These are phyloP conservation scores for Solanum dulcamara DNA, from an alignment of 257 asterid species.

Conservation along the genomic window DNA sequence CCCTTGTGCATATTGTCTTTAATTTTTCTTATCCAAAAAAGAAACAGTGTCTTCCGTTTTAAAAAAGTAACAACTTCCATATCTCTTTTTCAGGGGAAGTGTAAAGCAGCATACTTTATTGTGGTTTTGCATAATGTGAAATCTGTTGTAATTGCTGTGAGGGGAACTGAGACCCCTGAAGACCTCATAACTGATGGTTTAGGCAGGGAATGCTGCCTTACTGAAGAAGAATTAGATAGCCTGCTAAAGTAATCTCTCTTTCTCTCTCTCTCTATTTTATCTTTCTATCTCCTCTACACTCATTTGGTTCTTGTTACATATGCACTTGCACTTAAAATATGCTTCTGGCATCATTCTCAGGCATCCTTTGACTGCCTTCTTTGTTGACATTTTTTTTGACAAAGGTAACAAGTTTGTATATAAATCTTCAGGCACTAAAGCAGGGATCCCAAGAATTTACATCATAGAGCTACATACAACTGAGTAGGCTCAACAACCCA, in stretches of 20 bases:
- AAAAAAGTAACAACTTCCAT: neutral
- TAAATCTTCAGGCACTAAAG: too few relatives aligned
- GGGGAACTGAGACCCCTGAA: conserved; percentile 30
- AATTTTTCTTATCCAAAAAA: neutral
- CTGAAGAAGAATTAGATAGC: conserved; percentile 11
- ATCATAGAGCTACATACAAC: too few relatives aligned
- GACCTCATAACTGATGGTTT: conserved; percentile 26
- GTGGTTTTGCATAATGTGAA: conserved; percentile 16
- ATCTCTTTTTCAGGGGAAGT: conserved; percentile 9
- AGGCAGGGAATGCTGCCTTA: conserved; percentile 17
- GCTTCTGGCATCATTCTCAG: neutral
- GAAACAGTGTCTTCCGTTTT: neutral
- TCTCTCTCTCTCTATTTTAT: neutral
- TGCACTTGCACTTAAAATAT: neutral
- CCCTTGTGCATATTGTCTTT: neutral
- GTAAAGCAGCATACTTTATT: conserved; percentile 22
- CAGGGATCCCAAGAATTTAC: too few relatives aligned
- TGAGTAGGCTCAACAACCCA: too few relatives aligned
- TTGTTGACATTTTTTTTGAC: neutral
- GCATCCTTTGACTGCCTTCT: neutral
- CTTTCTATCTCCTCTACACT: neutral
- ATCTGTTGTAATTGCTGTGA: conserved; percentile 19
- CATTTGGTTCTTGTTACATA: neutral
- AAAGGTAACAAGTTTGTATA: neutral
- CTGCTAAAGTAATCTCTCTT: conserved; percentile 3